Evolutionary conservation across 768 basidiomycete species (phyloP).

Genomic region (Tulasnella sp.): DNA sequence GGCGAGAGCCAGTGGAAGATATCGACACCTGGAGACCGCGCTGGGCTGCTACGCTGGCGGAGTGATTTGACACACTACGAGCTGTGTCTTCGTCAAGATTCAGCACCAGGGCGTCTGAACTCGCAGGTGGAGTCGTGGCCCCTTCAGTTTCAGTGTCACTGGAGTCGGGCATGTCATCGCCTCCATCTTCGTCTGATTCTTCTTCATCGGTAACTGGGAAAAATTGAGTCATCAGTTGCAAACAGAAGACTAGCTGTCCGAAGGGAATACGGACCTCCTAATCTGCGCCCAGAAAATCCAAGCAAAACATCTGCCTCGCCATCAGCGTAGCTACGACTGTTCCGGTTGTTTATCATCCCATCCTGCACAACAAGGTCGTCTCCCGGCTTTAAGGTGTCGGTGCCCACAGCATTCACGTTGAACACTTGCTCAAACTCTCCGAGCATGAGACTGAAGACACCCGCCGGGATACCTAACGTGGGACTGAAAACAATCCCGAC

Average conservation of each 20-base stretch:
- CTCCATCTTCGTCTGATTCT: conserved; percentile 52
- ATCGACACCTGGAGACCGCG: conserved; percentile 53
- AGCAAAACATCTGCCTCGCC: conserved; percentile 74
- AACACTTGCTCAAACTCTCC: conserved; percentile 89
- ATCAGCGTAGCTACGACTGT: conserved; percentile 75
- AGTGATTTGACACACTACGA: conserved; percentile 25
- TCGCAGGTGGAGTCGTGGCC: conserved; percentile 22
- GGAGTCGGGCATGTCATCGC: conserved; percentile 55
- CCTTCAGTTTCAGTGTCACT: conserved; percentile 57
- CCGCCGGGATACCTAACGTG: conserved; percentile 94
- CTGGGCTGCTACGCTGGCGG: conserved; percentile 50
- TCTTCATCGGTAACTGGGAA: conserved; percentile 38
- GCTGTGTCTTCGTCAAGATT: not conserved
- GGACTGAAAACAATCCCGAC: conserved; percentile 98
- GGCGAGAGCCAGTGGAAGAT: not conserved
- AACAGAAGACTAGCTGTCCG: conserved; percentile 15
- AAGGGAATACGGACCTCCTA: conserved; percentile 40
- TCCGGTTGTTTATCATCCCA: conserved; percentile 40
- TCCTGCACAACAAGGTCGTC: not conserved
- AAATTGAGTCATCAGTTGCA: conserved; percentile 28
- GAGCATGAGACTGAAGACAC: conserved; percentile 89
- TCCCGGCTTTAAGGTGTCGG: conserved; percentile 28
- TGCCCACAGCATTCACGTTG: conserved; percentile 47
- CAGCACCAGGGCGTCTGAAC: conserved; percentile 14
- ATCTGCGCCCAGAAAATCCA: conserved; percentile 57